These are phyloP conservation scores for Calonectria naviculata DNA, from an alignment of 2,329 filamentous ascomycete genomes.

Conservation along the genomic window DNA sequence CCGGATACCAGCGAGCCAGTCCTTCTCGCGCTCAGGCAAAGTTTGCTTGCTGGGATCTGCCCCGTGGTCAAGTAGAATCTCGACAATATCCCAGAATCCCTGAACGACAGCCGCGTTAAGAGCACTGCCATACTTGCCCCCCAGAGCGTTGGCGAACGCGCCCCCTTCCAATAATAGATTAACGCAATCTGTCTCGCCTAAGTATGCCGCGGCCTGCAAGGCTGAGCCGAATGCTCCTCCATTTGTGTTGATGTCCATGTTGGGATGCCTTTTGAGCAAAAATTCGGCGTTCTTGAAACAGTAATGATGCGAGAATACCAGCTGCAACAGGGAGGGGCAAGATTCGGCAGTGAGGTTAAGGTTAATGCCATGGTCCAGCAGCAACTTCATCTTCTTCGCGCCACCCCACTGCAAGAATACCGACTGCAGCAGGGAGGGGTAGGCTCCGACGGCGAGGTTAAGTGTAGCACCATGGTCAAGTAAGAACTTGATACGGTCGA, in stretches of 20 bases:
- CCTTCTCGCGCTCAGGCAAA: background rate
- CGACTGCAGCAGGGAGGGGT: background rate
- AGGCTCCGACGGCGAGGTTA: background rate
- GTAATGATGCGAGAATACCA: too few relatives aligned
- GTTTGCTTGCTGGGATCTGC: background rate
- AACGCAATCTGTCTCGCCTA: background rate
- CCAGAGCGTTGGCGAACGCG: background rate
- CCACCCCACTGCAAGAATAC: background rate
- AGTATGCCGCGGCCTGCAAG: background rate
- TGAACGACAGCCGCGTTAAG: background rate
- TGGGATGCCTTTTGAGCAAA: background rate
- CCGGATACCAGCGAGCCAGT: background rate
- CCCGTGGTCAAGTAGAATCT: background rate
- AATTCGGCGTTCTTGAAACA: background rate
- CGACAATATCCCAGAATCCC: background rate
- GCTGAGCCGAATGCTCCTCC: background rate
- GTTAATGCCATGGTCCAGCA: background rate
- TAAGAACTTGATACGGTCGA: background rate
- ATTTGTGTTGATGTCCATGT: background rate
- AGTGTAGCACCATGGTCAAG: background rate
- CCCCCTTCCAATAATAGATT: background rate
- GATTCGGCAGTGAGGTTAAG: too few relatives aligned
- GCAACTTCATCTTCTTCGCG: background rate
- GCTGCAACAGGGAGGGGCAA: too few relatives aligned
- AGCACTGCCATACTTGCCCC: background rate